Base-by-base conservation (phyloP, 1,284 basidiomycete species). In the Melampsora americana region DNA sequence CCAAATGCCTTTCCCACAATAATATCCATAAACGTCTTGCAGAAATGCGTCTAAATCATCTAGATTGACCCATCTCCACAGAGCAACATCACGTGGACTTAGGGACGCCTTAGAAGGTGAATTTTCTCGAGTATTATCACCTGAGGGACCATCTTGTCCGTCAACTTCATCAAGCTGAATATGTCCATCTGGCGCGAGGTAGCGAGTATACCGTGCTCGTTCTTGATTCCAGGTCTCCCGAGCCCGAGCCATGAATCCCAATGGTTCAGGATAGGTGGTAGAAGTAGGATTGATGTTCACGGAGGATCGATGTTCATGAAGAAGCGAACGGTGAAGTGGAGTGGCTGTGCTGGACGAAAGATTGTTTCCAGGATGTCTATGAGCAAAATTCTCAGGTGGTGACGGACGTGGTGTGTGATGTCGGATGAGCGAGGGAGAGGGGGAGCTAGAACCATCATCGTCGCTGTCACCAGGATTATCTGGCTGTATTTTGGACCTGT, bases 51-150 rank as follows among this genome's bases (percentile, higher is more conserved):
- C 95, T 53, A 99, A 86, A 82, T 99, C 95, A 81, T 93, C 92
- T 9, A 98, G 92, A 82, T 99, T 99, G 78, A 96, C 93, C 96
- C 96, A 99, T 78, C 92, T 91, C 96, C 96, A 99, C 60, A 98
- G 83, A 0, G 95, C 95, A 79, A 89, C 89, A 83, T 97, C 93
- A n/a, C 77, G 72, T 18, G 79, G 78, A 16, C 69, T 78, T 70
- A 82, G 42, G n/a, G 61, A 66, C 35, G 28, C 18, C 14, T 67
- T 50, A 35, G 26, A 14, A 30, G n/a, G 9, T 11, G n/a, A 6
- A 66, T 39, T 39, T 6, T 28, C 23, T 35, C 35, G 61, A 23
- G 61, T 1, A 23, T 30, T 16, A 23, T 16, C 39, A 16, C 35
- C 23, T 9, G 16, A 4, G 14, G 44, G 12, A 48, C 35, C 56